These are phyloP conservation scores for Sugiyamaella japonica DNA, from an alignment of 1,139 yeast species.

Conservation along the genomic window DNA sequence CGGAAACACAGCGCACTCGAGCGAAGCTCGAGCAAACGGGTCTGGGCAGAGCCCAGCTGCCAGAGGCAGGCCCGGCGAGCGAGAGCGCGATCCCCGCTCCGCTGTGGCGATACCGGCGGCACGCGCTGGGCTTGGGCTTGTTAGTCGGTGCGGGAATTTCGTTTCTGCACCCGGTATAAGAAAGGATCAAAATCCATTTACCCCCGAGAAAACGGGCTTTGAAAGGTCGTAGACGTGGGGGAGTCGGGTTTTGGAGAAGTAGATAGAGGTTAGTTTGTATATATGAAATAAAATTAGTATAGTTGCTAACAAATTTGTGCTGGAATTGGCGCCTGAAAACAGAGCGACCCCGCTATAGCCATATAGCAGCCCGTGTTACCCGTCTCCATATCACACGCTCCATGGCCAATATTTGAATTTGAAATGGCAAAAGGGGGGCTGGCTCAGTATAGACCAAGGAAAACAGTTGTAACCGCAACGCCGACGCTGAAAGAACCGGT, in stretches of 20 bases:
- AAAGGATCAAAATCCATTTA: neutral
- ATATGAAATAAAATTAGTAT: neutral
- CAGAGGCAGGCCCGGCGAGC: neutral
- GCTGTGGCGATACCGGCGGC: neutral
- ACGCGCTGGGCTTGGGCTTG: neutral
- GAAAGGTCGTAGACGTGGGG: neutral
- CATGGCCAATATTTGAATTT: neutral
- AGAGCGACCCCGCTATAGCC: neutral
- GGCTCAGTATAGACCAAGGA: constrained; percentile 1
- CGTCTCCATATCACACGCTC: neutral
- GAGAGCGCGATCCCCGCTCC: neutral
- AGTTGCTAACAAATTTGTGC: neutral
- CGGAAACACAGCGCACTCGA: neutral
- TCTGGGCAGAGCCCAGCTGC: neutral
- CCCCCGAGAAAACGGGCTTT: neutral
- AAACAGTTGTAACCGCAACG: neutral
- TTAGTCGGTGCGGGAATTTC: neutral
- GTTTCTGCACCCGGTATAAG: neutral
- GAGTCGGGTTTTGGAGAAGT: neutral
- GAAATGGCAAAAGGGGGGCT: constrained; percentile 8
- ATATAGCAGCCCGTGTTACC: neutral
- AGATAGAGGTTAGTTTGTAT: neutral
- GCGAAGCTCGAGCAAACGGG: neutral
- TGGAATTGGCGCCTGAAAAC: neutral
- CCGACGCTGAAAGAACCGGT: neutral